Conservation (phyloP, 805 yeast genomes). For the Saturnispora galanensis region DNA sequence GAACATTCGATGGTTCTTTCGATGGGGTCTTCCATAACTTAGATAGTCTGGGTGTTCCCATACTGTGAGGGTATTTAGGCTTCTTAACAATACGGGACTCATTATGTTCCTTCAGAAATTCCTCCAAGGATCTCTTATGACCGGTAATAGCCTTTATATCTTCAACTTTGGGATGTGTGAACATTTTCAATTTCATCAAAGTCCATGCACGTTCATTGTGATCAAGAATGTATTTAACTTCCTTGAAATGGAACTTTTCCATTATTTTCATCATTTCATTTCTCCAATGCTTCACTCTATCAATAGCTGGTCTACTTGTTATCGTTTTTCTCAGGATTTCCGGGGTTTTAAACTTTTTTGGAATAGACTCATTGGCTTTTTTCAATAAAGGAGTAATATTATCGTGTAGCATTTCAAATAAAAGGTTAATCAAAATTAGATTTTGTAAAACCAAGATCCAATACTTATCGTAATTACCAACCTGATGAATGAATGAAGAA, state of each 20-base stretch:
- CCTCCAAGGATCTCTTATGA: conserved; percentile 20
- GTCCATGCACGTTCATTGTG: conserved; percentile 22
- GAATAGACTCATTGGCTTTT: conserved; percentile 14
- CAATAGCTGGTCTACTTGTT: background rate
- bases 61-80: conserved; percentile 16
- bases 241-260: conserved; percentile 1
- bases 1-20: conserved; percentile 11
- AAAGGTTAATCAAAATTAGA: conserved; percentile 18
- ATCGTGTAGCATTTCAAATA: conserved; percentile 13
- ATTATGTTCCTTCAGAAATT: conserved; percentile 11
- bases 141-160: conserved; percentile 12
- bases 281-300: conserved; percentile 1
- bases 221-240: conserved; percentile 13
- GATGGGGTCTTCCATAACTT: conserved; percentile 22
- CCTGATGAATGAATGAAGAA: conserved; percentile 18
- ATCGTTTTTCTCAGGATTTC: conserved; percentile 13
- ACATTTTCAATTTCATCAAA: conserved; percentile 22
- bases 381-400: conserved; percentile 16
- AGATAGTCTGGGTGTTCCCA: conserved; percentile 25
- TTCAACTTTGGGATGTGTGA: conserved; percentile 19
- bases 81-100: conserved; percentile 9
- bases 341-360: conserved; percentile 17
- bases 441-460: conserved; percentile 18
- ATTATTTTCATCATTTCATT: background rate
- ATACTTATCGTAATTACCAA: conserved; percentile 13